Evolutionary conservation across 345 rosid species (phyloP).

Genomic region (Salix arbutifolia): DNA sequence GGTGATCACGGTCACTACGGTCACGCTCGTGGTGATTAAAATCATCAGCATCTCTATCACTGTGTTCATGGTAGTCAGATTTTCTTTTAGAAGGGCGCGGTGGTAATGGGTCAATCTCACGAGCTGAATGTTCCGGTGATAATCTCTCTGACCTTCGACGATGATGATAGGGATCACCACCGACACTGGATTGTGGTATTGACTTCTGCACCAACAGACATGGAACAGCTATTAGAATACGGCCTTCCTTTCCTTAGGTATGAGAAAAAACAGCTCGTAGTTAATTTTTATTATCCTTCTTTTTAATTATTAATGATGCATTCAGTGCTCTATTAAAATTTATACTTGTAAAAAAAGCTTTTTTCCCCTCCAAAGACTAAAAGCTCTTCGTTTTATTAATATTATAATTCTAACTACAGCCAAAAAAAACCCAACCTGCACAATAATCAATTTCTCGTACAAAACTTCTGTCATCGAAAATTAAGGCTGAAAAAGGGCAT

Average conservation of each 20-base stretch:
- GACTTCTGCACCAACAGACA: constrained; percentile 30
- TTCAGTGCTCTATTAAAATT: neutral
- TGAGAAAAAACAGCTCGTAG: neutral
- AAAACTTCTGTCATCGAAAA: too few relatives aligned
- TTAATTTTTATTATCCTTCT: neutral
- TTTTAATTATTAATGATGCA: neutral
- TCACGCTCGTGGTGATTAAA: constrained; percentile 31
- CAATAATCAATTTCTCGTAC: neutral
- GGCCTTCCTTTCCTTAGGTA: neutral
- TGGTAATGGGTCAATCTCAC: constrained; percentile 38
- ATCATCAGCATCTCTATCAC: constrained; percentile 31
- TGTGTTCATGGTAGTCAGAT: constrained; percentile 37
- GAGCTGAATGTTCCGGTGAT: constrained; percentile 42
- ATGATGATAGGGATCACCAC: constrained; percentile 25
- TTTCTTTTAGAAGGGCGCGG: constrained; percentile 62
- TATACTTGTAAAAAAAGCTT: neutral
- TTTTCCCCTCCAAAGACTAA: neutral
- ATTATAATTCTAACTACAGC: neutral
- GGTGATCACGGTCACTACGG: constrained; percentile 14
- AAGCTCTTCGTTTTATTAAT: neutral
- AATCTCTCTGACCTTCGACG: constrained; percentile 49
- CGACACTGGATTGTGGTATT: constrained; percentile 34
- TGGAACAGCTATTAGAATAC: neutral
- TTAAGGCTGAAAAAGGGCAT: neutral
- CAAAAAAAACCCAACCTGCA: neutral